Conservation (phyloP, 169 alveolate genomes). For the Perkinsus marinus region DNA sequence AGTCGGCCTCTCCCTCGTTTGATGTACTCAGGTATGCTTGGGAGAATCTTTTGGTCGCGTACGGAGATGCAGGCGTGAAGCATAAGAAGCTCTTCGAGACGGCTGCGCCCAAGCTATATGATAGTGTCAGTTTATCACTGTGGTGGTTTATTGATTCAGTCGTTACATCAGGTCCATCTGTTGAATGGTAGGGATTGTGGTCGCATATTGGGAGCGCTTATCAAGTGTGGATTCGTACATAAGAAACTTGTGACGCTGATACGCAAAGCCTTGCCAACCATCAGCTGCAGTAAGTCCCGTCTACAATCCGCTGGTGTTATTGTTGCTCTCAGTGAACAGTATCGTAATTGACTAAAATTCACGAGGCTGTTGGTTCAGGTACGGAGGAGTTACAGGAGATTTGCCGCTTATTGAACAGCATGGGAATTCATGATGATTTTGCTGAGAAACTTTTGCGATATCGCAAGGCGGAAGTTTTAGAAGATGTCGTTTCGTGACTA, state of each 20-base stretch:
- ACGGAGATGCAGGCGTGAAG: background rate
- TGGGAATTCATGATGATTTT: background rate
- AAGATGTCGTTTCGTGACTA: background rate
- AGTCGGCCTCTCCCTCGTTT: background rate
- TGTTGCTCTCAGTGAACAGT: too few relatives aligned
- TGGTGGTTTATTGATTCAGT: background rate
- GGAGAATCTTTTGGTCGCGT: background rate
- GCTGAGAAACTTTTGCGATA: background rate
- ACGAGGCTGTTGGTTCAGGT: background rate
- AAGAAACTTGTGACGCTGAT: background rate
- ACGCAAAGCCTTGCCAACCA: background rate
- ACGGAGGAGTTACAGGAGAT: background rate
- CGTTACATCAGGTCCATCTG: background rate
- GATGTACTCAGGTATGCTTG: background rate
- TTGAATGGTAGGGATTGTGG: background rate
- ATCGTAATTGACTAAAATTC: background rate
- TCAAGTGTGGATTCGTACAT: background rate
- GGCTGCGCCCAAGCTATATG: background rate
- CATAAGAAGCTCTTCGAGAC: background rate
- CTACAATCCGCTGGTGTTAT: background rate
- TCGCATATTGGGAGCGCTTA: background rate
- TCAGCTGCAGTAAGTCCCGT: background rate
- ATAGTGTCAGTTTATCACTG: background rate
- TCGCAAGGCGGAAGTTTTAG: background rate
- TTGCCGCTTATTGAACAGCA: background rate